Conservation (phyloP, 108 stramenopile genomes). For the Chaetoceros tenuissimus region DNA sequence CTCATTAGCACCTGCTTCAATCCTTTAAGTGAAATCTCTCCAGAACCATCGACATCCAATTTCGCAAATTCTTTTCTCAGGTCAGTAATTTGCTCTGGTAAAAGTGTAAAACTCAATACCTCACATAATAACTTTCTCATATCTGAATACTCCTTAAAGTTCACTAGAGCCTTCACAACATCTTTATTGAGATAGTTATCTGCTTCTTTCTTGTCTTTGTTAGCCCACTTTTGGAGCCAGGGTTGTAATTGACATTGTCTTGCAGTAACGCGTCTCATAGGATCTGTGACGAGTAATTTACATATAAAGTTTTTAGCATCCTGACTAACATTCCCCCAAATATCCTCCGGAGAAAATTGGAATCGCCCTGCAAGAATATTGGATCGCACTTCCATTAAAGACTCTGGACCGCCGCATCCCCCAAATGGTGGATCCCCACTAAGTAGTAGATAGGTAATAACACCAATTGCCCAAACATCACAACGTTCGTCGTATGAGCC, state of each 20-base stretch:
- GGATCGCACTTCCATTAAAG: slow-evolving; percentile 65
- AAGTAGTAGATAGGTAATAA: slow-evolving; percentile 73
- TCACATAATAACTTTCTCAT: slow-evolving; percentile 84
- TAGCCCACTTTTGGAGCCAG: slow-evolving; percentile 80
- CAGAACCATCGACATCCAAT: slow-evolving; percentile 74
- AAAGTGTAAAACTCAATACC: slow-evolving; percentile 80
- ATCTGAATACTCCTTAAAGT: slow-evolving; percentile 81
- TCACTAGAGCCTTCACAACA: slow-evolving; percentile 71
- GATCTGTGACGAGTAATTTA: slow-evolving; percentile 76
- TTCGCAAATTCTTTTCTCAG: slow-evolving; percentile 81
- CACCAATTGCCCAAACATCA: slow-evolving; percentile 84
- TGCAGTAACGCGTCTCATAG: slow-evolving; percentile 77
- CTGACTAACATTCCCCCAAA: slow-evolving; percentile 56
- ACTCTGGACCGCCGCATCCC: slow-evolving; percentile 76
- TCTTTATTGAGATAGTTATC: slow-evolving; percentile 56
- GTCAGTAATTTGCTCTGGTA: slow-evolving; percentile 81
- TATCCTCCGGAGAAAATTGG: slow-evolving; percentile 65
- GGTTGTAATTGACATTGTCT: slow-evolving; percentile 68
- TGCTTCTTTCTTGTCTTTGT: slow-evolving; percentile 27
- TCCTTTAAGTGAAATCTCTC: slow-evolving; percentile 69
- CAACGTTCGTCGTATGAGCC: slow-evolving; percentile 82
- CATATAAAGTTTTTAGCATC: slow-evolving; percentile 83
- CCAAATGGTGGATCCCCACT: slow-evolving; percentile 83
- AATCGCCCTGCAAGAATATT: slow-evolving; percentile 61
- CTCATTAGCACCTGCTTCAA: slow-evolving; percentile 72